phyloP scores from a whole-genome alignment of 1,139 yeast species.

The Taiozyma sp. region DNA sequence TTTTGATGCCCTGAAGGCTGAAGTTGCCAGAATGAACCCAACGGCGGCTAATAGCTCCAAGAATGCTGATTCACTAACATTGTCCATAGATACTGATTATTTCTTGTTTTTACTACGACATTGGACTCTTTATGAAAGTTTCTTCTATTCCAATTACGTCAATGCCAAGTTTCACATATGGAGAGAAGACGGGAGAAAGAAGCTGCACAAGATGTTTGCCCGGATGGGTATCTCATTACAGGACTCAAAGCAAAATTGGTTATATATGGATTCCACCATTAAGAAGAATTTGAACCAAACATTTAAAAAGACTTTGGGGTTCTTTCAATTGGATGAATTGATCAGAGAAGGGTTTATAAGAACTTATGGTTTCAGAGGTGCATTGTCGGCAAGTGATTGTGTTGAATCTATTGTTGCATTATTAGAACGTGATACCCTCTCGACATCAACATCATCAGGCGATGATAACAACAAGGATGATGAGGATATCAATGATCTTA shows the following conservation, averaged over 20 bases:
- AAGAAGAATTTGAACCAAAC: slow-evolving; percentile 69
- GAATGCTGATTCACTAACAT: slow-evolving; percentile 58
- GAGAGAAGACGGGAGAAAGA: slow-evolving; percentile 88
- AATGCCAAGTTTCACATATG: slow-evolving; percentile 83
- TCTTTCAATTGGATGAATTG: slow-evolving; percentile 79
- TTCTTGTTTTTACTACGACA: slow-evolving; percentile 83
- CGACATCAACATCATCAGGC: background rate
- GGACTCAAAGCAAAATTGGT: slow-evolving; percentile 89
- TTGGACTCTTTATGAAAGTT: slow-evolving; percentile 90
- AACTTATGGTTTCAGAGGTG: slow-evolving; percentile 81
- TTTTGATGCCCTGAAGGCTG: slow-evolving; percentile 74
- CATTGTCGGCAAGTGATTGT: slow-evolving; percentile 87
- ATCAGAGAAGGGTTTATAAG: slow-evolving; percentile 83
- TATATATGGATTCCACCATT: slow-evolving; percentile 76
- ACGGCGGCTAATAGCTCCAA: slow-evolving; percentile 30
- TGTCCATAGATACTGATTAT: slow-evolving; percentile 77
- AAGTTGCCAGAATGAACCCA: slow-evolving; percentile 66
- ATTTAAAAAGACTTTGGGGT: slow-evolving; percentile 62
- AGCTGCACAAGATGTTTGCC: slow-evolving; percentile 87
- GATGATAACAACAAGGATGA: slow-evolving; percentile 29
- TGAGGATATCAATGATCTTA: slow-evolving; percentile 37
- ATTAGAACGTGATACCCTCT: slow-evolving; percentile 47
- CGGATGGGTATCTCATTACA: slow-evolving; percentile 91
- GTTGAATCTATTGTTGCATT: slow-evolving; percentile 85
- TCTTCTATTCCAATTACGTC: slow-evolving; percentile 83